Percentiles rank a stretch among this genome's conserved stretches.
Conservation (phyloP, 192 early-diverging fungal species). For the Radiomyces spectabilis region DNA sequence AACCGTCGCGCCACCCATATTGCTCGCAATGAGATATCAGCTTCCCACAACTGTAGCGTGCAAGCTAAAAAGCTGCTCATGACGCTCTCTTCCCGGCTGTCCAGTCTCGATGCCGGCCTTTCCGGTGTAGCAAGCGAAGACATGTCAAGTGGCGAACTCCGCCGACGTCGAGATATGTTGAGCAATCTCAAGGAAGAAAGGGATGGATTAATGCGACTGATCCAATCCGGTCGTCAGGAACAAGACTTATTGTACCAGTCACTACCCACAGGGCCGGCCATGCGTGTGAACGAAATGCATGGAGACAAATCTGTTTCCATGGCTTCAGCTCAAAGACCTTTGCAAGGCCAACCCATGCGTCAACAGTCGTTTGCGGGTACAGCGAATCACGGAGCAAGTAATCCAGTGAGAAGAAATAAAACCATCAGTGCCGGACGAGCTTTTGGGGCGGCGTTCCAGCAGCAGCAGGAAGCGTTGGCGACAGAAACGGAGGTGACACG, state of each 20-base stretch:
- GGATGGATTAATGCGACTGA: slow-evolving; percentile 51
- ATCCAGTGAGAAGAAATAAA: not conserved
- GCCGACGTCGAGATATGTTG: slow-evolving; percentile 75
- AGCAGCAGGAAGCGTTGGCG: slow-evolving; percentile 4
- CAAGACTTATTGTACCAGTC: slow-evolving; percentile 30
- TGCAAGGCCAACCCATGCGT: too few species aligned
- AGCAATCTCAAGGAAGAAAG: slow-evolving; percentile 64
- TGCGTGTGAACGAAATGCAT: too few species aligned
- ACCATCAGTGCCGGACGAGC: slow-evolving; percentile 12
- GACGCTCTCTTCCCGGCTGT: slow-evolving; percentile 35
- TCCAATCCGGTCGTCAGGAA: slow-evolving; percentile 42
- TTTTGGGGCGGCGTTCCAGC: slow-evolving; percentile 5
- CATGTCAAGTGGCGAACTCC: slow-evolving; percentile 64
- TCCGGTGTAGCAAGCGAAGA: slow-evolving; percentile 42
- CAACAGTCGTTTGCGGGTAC: too few species aligned
- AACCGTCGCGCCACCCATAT: slow-evolving; percentile 66
- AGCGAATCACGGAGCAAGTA: too few species aligned
- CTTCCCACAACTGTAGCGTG: slow-evolving; percentile 67
- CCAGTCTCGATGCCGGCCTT: slow-evolving; percentile 48
- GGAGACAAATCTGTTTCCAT: not conserved
- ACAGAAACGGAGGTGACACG: slow-evolving; percentile 74
- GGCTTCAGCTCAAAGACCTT: not conserved
- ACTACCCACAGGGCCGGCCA: too few species aligned
- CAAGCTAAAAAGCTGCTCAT: slow-evolving; percentile 68
- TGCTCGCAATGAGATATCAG: slow-evolving; percentile 64